Conservation (phyloP, 2,329 filamentous ascomycete genomes). For the Ceratocystis smalleyi region DNA sequence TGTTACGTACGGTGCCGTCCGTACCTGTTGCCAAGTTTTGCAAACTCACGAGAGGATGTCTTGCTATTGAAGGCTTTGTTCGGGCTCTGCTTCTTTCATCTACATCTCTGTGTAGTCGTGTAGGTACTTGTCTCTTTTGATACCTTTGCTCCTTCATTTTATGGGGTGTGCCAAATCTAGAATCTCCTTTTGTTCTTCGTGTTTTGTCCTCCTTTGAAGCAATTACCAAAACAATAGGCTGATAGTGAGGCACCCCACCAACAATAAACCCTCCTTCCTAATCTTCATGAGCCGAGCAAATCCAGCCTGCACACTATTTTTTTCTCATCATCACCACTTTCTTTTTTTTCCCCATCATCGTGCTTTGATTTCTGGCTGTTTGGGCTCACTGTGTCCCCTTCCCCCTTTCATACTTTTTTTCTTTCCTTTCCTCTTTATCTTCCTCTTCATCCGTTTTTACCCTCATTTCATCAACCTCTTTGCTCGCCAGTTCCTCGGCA, state of each 20-base stretch:
- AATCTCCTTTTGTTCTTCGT: conserved; percentile 8
- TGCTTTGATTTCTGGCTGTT: neutral
- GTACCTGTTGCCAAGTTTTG: neutral
- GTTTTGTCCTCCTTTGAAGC: conserved; percentile 7
- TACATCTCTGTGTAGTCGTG: neutral
- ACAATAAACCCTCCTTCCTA: neutral
- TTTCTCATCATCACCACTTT: neutral
- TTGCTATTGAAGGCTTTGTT: neutral
- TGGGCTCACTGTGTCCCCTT: neutral
- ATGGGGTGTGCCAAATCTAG: conserved; percentile 6
- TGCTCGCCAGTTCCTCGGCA: neutral
- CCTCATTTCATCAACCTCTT: neutral
- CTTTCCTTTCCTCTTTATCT: neutral
- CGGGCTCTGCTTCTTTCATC: neutral
- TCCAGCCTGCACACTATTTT: neutral
- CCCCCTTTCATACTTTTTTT: neutral
- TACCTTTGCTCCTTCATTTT: neutral
- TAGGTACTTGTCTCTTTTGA: neutral
- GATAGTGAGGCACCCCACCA: conserved; percentile 1
- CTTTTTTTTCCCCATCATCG: neutral
- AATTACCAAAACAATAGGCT: conserved; percentile 7
- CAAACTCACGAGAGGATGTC: neutral
- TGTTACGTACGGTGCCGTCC: no score
- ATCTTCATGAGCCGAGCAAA: neutral
- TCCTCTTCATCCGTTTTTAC: neutral